Percentiles rank a stretch among this genome's conserved stretches.
phyloP scores from a whole-genome alignment of 2,329 filamentous ascomycete genomes.

The Aspergillus ustus region DNA sequence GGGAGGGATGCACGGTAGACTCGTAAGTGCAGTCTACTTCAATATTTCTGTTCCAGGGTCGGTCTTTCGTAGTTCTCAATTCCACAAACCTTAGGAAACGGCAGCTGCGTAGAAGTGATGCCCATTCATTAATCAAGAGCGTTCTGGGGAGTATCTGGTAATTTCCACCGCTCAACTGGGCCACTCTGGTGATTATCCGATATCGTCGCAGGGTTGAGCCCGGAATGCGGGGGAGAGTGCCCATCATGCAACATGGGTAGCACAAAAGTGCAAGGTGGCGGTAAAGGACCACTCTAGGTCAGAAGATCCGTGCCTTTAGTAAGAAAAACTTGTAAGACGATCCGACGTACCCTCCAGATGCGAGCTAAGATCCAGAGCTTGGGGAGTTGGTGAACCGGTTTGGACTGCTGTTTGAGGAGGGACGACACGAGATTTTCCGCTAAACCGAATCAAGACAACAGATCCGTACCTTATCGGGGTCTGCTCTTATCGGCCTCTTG shows the following conservation, averaged over 20 bases:
- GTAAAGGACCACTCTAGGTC: background rate
- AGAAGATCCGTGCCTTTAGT: background rate
- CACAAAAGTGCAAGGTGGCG: background rate
- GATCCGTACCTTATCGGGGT: conserved; percentile 55
- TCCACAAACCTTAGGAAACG: too few species aligned
- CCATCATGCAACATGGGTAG: background rate
- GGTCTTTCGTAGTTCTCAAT: too few species aligned
- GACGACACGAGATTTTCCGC: conserved; percentile 8
- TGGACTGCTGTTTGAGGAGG: conserved; percentile 25
- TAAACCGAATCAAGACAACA: conserved; percentile 58
- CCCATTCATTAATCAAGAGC: too few species aligned
- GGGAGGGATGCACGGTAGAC: too few species aligned
- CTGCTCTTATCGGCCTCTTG: conserved; percentile 20
- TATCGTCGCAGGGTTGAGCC: background rate
- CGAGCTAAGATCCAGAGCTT: background rate
- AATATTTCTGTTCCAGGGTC: too few species aligned
- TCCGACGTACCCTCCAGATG: background rate
- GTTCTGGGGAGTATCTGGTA: too few species aligned
- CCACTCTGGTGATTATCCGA: background rate
- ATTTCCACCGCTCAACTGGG: background rate
- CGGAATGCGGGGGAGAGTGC: background rate
- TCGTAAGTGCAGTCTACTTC: too few species aligned
- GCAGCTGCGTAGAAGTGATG: too few species aligned
- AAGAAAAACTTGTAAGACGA: conserved; percentile 2
- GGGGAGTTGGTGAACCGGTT: conserved; percentile 15